A percentile compares a stretch with the other conserved stretches of the same genome.
Conservation (phyloP, 2,329 filamentous ascomycete genomes). For the Diplodia sapinea region DNA sequence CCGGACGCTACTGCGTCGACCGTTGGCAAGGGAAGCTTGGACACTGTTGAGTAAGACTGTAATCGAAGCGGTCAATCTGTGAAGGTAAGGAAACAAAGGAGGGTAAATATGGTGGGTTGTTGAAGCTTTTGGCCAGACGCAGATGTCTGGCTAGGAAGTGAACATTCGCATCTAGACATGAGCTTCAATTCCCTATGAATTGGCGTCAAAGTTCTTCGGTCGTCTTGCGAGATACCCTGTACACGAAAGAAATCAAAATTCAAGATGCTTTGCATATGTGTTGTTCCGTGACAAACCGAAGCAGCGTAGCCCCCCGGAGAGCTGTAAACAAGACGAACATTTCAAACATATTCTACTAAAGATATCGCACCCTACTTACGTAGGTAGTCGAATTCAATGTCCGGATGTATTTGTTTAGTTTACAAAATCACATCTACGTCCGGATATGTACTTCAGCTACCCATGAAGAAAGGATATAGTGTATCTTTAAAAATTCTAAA, state of each 20-base stretch:
- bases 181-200: neutral
- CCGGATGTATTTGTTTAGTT: no score
- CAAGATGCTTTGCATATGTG: neutral
- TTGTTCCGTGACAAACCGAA: no score
- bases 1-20: conserved; percentile 57
- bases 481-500: no score
- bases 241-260: neutral
- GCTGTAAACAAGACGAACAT: no score
- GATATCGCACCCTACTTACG: no score
- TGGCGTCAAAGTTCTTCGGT: neutral
- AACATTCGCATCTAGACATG: neutral
- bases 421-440: no score
- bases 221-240: neutral
- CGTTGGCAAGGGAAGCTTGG: conserved; percentile 58
- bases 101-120: neutral
- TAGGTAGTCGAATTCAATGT: no score
- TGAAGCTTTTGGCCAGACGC: neutral
- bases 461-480: no score
- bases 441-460: no score
- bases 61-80: neutral
- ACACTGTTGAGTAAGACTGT: conserved; percentile 50
- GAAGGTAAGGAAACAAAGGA: neutral
- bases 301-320: no score
- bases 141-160: neutral
- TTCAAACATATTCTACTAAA: no score